Percentiles rank a stretch among this genome's conserved stretches.
Evolutionary conservation across 331 rosid genomes (phyloP).

Genomic region (Arachis monticola): DNA sequence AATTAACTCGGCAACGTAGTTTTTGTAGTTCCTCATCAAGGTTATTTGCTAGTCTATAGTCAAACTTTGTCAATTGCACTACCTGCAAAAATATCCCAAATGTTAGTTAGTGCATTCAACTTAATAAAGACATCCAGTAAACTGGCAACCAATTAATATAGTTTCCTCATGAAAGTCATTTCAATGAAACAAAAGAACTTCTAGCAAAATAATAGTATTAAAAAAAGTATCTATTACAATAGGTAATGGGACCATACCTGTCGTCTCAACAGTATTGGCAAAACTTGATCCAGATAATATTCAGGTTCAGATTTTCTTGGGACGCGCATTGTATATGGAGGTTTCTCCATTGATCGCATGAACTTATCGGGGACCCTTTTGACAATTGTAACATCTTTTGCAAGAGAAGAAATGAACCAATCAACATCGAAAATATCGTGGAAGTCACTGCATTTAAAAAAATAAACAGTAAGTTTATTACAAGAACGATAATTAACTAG

Average conservation of each 20-base stretch:
- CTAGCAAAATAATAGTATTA: slow-evolving; percentile 18
- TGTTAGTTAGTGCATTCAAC: slow-evolving; percentile 38
- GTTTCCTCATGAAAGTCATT: slow-evolving; percentile 11
- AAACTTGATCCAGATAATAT: slow-evolving; percentile 94
- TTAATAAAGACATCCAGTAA: slow-evolving; percentile 29
- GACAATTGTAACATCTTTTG: slow-evolving; percentile 83
- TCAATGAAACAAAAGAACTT: slow-evolving; percentile 8
- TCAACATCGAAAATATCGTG: slow-evolving; percentile 80
- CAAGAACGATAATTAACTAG: slow-evolving; percentile 22
- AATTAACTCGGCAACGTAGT: slow-evolving; percentile 96
- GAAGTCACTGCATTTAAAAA: slow-evolving; percentile 74
- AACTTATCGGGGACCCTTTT: slow-evolving; percentile 89
- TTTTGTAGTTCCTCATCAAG: slow-evolving; percentile 89
- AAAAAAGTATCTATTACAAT: not conserved
- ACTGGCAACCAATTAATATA: slow-evolving; percentile 15
- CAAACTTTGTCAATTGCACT: slow-evolving; percentile 94
- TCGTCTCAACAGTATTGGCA: slow-evolving; percentile 90
- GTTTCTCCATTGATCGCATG: slow-evolving; percentile 95
- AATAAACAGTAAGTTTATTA: slow-evolving; percentile 2
- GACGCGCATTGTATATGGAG: slow-evolving; percentile 98
- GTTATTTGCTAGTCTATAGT: slow-evolving; percentile 89
- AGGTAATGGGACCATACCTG: slow-evolving; percentile 53
- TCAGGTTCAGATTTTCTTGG: slow-evolving; percentile 97
- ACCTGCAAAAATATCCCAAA: slow-evolving; percentile 63
- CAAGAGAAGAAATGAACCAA: slow-evolving; percentile 89